Percentiles rank a stretch among this genome's conserved stretches.
Evolutionary conservation across 768 basidiomycete genomes (phyloP).

Genomic region (Udeniomyces megalosporus): DNA sequence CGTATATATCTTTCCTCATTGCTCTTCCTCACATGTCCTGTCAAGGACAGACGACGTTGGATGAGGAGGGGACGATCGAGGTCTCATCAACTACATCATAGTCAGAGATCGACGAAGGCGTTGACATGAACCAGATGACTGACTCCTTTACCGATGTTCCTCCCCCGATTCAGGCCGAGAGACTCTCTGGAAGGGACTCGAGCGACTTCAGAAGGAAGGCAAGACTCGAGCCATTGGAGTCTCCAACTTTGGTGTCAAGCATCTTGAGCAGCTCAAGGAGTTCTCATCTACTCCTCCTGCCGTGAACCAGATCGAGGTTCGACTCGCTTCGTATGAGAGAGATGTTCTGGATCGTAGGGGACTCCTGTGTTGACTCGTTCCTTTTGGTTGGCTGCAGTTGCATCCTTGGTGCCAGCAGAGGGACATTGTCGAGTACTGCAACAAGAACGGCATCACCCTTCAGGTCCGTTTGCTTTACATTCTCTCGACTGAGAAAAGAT

Average conservation of each 20-base stretch:
- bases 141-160: no score
- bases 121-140: no score
- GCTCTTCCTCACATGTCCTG: no score
- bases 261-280: constrained; percentile 5
- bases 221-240: constrained; percentile 10
- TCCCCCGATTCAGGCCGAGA: no score
- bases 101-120: no score
- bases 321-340: neutral
- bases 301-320: constrained; percentile 14
- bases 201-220: constrained; percentile 1
- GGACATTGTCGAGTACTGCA: constrained; percentile 60
- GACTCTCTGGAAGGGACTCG: no score
- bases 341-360: no score
- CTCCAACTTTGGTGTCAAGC: constrained; percentile 9
- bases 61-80: no score
- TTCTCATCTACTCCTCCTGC: neutral
- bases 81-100: no score
- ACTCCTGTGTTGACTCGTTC: neutral
- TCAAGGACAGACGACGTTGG: no score
- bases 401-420: constrained; percentile 53
- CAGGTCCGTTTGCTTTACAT: constrained; percentile 25
- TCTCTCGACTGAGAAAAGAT: no score
- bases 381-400: constrained; percentile 2
- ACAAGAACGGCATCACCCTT: constrained; percentile 42
- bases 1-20: no score